A percentile compares a stretch with the other conserved stretches of the same genome.
Conservation (phyloP, 176 grass and related monocot species). For the Poa pratensis region DNA sequence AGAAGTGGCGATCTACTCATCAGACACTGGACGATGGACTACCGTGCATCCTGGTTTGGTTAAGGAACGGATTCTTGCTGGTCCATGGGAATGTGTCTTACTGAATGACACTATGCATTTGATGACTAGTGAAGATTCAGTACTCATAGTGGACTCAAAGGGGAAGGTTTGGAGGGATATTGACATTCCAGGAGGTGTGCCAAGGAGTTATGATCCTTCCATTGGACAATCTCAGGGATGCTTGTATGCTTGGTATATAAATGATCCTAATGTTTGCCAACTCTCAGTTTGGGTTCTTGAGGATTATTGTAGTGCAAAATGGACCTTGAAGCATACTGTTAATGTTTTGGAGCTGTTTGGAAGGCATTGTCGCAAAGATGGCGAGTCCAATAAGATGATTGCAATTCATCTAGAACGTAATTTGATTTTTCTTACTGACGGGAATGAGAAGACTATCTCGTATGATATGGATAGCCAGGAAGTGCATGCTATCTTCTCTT, state of each 20-base stretch:
- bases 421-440: conserved; percentile 29
- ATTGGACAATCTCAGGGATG: conserved; percentile 14
- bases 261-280: not conserved
- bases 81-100: not conserved
- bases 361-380: not conserved
- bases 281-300: conserved; percentile 7
- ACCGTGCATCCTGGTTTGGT: not conserved
- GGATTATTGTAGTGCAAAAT: conserved; percentile 3
- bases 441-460: not conserved
- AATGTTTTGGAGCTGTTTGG: conserved; percentile 15
- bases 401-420: conserved; percentile 24
- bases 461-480: conserved; percentile 27
- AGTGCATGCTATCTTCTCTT: not conserved
- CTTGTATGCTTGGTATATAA: not conserved
- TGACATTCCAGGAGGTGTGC: not conserved
- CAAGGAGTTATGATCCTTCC: not conserved
- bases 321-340: conserved; percentile 21
- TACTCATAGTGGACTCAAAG: conserved; percentile 2
- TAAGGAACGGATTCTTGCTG: not conserved
- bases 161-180: not conserved
- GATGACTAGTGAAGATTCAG: not conserved
- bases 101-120: not conserved
- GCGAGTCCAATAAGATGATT: not conserved
- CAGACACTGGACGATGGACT: conserved; percentile 2
- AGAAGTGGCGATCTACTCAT: conserved; percentile 23